Base-by-base conservation (phyloP, 139 green algal species). In the Pleodorina starrii region DNA sequence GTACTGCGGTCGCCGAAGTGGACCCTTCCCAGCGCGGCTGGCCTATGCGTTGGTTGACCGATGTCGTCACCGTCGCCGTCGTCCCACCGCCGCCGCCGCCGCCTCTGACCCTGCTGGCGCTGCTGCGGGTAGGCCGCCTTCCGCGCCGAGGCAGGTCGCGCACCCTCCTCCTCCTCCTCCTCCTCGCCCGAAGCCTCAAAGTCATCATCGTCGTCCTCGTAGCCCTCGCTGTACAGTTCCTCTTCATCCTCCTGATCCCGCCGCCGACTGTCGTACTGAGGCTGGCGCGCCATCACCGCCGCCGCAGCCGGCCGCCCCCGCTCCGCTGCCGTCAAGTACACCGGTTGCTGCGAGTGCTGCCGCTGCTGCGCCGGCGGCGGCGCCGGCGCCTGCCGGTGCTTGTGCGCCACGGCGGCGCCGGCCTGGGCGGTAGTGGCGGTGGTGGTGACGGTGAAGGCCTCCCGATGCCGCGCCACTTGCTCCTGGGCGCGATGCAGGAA, bases 401-500 rank as follows among this genome's bases (percentile, higher is more conserved):
- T 21, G 21, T 5, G 21, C 29, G 54, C 54, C 54, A 66, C 29
- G 3, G 54, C 54, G 25, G 54, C 29, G 21, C 25, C 54, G 21
- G 54, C 25, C 7, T 21, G 54, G 3, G 54, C 54, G 54, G 9
- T 25, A 66, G 54, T 36, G 5, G 63, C 32, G 75, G 32, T 29
- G 44, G 25, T 40, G 48, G 32, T 14, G 10, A 23, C 51, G 21
- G 16, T 40, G 43, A 78, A 77, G 19, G 59, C 60, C 42, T 48
- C 81, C 16, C 82, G 42, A 17, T 88, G 82, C 46, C 32, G 2
- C 19, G 66, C 7, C 63, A 69, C n/a, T 19, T 68, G 44, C 17
- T 77, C 66, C 82, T 88, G 82, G 0, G 82, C 82, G 4, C 51
- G 84, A 9, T 73, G 36, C 84, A 89, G 69, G 69, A 89, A 89